phyloP scores from a whole-genome alignment of 805 yeast species.

The Metschnikowia reukaufii region DNA sequence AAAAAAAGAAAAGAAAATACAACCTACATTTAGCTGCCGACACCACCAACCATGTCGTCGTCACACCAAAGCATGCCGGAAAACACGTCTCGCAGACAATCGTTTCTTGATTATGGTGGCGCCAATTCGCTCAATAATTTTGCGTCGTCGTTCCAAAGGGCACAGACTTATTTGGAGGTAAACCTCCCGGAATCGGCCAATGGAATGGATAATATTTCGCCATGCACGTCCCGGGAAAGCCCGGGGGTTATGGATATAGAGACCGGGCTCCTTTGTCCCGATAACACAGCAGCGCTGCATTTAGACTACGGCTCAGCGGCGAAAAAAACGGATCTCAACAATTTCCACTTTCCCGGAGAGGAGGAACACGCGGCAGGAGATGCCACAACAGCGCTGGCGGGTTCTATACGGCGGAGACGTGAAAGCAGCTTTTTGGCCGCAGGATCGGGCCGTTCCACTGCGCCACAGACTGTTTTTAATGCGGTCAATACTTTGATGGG shows the following conservation, averaged over 20 bases:
- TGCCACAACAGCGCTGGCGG: neutral
- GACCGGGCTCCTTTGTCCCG: slow-evolving; percentile 1
- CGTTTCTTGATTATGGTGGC: slow-evolving; percentile 36
- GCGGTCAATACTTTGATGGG: slow-evolving; percentile 77
- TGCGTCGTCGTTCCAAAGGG: slow-evolving; percentile 40
- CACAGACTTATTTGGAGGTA: slow-evolving; percentile 25
- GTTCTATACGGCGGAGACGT: slow-evolving; percentile 25
- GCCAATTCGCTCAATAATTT: slow-evolving; percentile 39
- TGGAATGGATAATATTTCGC: slow-evolving; percentile 13
- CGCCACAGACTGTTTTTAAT: slow-evolving; percentile 74
- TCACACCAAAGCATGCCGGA: neutral
- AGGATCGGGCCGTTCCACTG: slow-evolving; percentile 39
- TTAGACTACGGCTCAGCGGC: neutral
- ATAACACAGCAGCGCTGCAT: neutral
- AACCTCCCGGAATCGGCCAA: neutral
- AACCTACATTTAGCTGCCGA: neutral
- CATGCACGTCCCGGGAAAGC: slow-evolving; percentile 16
- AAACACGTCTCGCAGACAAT: slow-evolving; percentile 22
- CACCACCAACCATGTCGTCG: slow-evolving; percentile 1
- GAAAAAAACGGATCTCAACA: slow-evolving; percentile 14
- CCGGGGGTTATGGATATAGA: neutral
- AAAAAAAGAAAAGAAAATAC: too few species aligned
- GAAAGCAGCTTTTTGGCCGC: slow-evolving; percentile 10
- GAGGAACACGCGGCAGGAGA: slow-evolving; percentile 15
- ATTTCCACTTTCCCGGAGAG: slow-evolving; percentile 21